phyloP scores from a whole-genome alignment of 2,329 filamentous ascomycete species.

The Sporothrix phasma region DNA sequence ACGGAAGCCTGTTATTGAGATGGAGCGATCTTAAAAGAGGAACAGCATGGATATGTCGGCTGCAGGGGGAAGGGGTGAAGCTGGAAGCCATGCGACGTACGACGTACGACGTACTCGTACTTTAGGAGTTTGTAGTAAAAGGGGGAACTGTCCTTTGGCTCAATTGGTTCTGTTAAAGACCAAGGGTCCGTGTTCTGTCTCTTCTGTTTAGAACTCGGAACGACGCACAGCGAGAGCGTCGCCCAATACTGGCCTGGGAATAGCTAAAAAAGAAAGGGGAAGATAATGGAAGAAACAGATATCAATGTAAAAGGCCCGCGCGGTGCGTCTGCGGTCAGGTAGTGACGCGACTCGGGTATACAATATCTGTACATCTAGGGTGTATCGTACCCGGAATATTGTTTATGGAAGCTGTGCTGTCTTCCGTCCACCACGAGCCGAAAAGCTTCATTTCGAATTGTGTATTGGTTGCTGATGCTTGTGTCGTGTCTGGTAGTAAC shows the following conservation, averaged over 20 bases:
- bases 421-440: too few relatives aligned
- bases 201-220: too few relatives aligned
- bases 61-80: neutral
- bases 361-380: neutral
- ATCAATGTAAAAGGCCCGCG: neutral
- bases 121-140: too few relatives aligned
- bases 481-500: neutral
- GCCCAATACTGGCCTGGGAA: too few relatives aligned
- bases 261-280: neutral
- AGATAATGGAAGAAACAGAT: too few relatives aligned
- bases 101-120: too few relatives aligned
- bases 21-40: neutral
- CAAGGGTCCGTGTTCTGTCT: too few relatives aligned
- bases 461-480: neutral
- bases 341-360: neutral
- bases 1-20: neutral
- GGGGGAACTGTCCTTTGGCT: too few relatives aligned
- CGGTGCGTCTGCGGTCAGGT: neutral
- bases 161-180: too few relatives aligned
- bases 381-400: neutral
- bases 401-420: neutral
- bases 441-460: neutral
- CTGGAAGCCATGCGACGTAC: too few relatives aligned
- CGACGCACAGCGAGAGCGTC: too few relatives aligned
- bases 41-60: neutral